phyloP scores from a whole-genome alignment of 805 yeast species.

The Tetrapisispora fleetii region DNA sequence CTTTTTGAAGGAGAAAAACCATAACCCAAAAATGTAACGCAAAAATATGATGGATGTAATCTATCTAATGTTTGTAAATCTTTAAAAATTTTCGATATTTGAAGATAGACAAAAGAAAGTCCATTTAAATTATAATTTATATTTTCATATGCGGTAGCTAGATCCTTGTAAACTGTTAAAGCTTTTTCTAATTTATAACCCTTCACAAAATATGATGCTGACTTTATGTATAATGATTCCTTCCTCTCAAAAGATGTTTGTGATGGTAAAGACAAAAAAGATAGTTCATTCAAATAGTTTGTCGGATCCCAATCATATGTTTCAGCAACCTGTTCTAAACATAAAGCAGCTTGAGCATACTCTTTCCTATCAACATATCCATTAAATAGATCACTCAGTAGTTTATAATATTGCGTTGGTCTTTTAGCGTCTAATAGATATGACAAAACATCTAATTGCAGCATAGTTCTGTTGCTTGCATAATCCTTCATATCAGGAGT shows the following conservation, averaged over 20 bases:
- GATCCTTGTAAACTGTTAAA: conserved; percentile 64
- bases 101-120: conserved; percentile 58
- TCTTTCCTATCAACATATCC: conserved; percentile 51
- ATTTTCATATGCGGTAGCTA: conserved; percentile 63
- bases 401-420: conserved; percentile 73
- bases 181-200: conserved; percentile 77
- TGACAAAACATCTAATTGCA: conserved; percentile 63
- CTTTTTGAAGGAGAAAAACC: conserved; percentile 76
- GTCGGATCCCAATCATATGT: conserved; percentile 68
- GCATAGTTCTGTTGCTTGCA: conserved; percentile 79
- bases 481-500: conserved; percentile 78
- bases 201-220: conserved; percentile 57
- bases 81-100: conserved; percentile 56
- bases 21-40: conserved; percentile 69
- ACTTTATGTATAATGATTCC: conserved; percentile 57
- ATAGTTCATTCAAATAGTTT: conserved; percentile 42
- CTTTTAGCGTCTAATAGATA: conserved; percentile 67
- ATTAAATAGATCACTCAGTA: conserved; percentile 64
- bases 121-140: conserved; percentile 69
- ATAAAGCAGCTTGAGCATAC: conserved; percentile 72
- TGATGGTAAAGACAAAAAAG: conserved; percentile 64
- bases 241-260: conserved; percentile 76
- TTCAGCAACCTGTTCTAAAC: conserved; percentile 66
- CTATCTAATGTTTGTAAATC: conserved; percentile 62
- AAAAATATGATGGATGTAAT: conserved; percentile 66